These are phyloP conservation scores for Salvia sclarea DNA, from an alignment of 305 asterid species.

Conservation along the genomic window DNA sequence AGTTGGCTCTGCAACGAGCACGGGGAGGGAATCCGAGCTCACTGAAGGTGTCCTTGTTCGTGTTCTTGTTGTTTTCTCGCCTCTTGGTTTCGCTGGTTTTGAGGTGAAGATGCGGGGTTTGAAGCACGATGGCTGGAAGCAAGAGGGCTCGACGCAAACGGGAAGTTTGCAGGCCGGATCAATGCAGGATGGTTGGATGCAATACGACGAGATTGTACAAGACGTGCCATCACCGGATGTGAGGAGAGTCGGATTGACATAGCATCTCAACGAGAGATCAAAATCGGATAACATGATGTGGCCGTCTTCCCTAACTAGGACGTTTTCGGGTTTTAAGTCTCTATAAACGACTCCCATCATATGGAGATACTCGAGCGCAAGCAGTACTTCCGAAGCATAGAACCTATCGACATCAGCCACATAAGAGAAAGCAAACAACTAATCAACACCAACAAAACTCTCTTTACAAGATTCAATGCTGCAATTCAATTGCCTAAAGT, in stretches of 20 bases:
- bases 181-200: slow-evolving; percentile 79
- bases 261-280: slow-evolving; percentile 79
- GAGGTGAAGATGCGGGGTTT: slow-evolving; percentile 69
- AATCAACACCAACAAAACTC: neutral
- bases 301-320: slow-evolving; percentile 88
- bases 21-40: slow-evolving; percentile 56
- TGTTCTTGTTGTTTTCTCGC: slow-evolving; percentile 34
- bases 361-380: slow-evolving; percentile 86
- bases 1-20: slow-evolving; percentile 86
- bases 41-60: neutral
- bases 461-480: neutral
- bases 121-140: slow-evolving; percentile 84
- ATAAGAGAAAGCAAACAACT: neutral
- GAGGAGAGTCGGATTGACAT: slow-evolving; percentile 73
- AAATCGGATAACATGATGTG: slow-evolving; percentile 94
- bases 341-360: slow-evolving; percentile 96
- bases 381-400: slow-evolving; percentile 88
- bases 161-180: slow-evolving; percentile 72
- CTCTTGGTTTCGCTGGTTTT: slow-evolving; percentile 43
- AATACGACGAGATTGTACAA: slow-evolving; percentile 62
- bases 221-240: slow-evolving; percentile 46
- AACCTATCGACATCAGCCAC: slow-evolving; percentile 49
- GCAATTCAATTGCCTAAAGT: neutral
- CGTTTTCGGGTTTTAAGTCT: slow-evolving; percentile 93
- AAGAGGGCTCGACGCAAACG: slow-evolving; percentile 73